Base-by-base conservation (phyloP, 1,284 basidiomycete genomes). In the Ceratobasidium sp. region DNA sequence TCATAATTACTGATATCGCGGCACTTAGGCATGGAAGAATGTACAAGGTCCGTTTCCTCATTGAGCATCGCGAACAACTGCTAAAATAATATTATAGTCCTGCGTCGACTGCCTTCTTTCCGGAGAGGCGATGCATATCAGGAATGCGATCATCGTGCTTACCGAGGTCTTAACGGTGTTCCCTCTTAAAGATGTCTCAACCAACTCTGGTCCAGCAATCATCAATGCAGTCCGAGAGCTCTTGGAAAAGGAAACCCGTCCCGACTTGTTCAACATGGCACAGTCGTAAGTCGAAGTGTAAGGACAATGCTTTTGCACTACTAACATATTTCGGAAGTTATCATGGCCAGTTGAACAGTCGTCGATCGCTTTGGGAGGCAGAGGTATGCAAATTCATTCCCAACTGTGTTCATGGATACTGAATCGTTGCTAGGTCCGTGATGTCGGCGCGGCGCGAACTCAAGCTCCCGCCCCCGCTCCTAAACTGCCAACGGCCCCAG, bases 111-210 rank as follows among this genome's bases (percentile, higher is more conserved):
- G 81, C 79, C 78, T 81, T 15, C 74, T 75, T 19, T 77, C 76
- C 22, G 91, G 91, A 78, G 95, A 96, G 80, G 98, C 96, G 82
- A 96, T 97, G 93, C 94, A 95, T 80, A 93, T 97, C 74, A 96
- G 96, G 82, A 98, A 98, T 80, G 89, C 94, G 14, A 93, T 98
- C 80, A 89, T 96, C 57, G 91, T 98, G 29, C 86, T 97, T 75
- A 95, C 96, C 79, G 94, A 97, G 81, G 89, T 98, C 44, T 87
- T 97, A 56, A 91, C 93, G 1, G 91, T 93, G 62, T 97, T 96
- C 83, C 97, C 97, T 19, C 80, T 93, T 41, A 88, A 90, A 57
- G 83, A 88, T 22, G 87, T 92, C 50, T 81, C 82, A 19, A 83
- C 84, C 51, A 86, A 86, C 67, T 84, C 86, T 44, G 92, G 92